Evolutionary conservation across 257 asterid genomes (phyloP).

Genomic region (Cinchona pubescens): DNA sequence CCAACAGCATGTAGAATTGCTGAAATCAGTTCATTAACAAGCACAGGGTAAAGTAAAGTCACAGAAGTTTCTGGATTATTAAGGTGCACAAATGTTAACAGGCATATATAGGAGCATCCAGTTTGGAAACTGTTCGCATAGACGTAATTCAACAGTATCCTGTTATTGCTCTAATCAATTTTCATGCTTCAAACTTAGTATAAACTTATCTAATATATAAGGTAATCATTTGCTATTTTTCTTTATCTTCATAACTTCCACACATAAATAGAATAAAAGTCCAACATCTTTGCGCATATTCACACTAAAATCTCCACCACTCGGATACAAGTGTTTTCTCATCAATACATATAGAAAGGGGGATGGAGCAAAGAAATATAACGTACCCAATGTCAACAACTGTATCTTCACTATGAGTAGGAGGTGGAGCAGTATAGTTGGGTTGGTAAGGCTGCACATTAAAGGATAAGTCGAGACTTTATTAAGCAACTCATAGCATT

Average conservation of each 20-base stretch:
- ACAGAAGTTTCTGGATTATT: neutral
- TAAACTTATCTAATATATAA: neutral
- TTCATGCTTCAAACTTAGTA: neutral
- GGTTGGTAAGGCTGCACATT: constrained; percentile 44
- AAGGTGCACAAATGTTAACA: neutral
- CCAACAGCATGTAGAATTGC: neutral
- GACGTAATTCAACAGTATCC: neutral
- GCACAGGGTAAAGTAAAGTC: neutral
- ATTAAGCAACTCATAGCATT: neutral
- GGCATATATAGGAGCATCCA: neutral
- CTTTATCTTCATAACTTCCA: neutral
- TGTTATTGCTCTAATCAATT: neutral
- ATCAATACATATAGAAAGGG: neutral
- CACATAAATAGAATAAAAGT: neutral
- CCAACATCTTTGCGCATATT: neutral
- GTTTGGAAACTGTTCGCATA: neutral
- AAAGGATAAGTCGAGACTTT: constrained; percentile 4
- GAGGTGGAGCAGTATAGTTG: constrained; percentile 50
- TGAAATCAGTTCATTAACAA: neutral
- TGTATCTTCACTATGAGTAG: constrained; percentile 37
- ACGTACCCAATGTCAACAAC: constrained; percentile 43
- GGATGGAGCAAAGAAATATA: neutral
- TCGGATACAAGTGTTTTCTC: neutral
- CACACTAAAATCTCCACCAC: neutral
- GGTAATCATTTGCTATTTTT: neutral